Evolutionary conservation across 2,329 filamentous ascomycete species (phyloP).

Genomic region (Verticillium alfalfae): DNA sequence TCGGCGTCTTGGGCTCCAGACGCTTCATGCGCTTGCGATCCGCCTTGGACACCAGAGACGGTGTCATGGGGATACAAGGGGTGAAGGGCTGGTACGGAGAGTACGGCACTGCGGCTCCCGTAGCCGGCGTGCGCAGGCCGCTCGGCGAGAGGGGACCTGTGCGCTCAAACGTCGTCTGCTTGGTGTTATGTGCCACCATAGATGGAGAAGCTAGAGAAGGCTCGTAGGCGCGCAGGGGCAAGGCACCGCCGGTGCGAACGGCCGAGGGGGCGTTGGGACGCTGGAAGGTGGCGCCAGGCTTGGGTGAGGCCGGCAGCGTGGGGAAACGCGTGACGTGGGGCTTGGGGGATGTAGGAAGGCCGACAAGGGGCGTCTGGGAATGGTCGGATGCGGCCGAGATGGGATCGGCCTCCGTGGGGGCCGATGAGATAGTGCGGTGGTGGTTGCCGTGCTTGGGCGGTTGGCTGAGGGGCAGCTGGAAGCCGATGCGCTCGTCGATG

Average conservation of each 20-base stretch:
- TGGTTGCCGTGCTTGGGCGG: constrained; percentile 15
- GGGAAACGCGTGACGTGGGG: constrained; percentile 26
- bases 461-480: constrained; percentile 21
- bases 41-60: constrained; percentile 64
- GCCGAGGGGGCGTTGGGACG: constrained; percentile 43
- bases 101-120: constrained; percentile 61
- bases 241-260: constrained; percentile 48
- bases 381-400: constrained; percentile 46
- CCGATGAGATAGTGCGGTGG: constrained; percentile 30
- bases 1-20: constrained; percentile 58
- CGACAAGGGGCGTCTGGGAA: constrained; percentile 45
- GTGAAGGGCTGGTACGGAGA: constrained; percentile 76
- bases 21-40: constrained; percentile 66
- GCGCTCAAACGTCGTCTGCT: constrained; percentile 61
- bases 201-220: constrained; percentile 47
- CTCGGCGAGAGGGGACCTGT: constrained; percentile 45
- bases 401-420: constrained; percentile 36
- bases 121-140: constrained; percentile 55
- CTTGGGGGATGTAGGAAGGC: constrained; percentile 41
- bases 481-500: constrained; percentile 52
- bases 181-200: constrained; percentile 42
- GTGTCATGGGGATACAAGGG: constrained; percentile 69
- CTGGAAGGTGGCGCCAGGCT: constrained; percentile 44
- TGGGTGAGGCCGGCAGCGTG: constrained; percentile 41
- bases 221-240: constrained; percentile 59